phyloP scores from a whole-genome alignment of 2,329 filamentous ascomycete genomes.

The Alternaria burnsii region DNA sequence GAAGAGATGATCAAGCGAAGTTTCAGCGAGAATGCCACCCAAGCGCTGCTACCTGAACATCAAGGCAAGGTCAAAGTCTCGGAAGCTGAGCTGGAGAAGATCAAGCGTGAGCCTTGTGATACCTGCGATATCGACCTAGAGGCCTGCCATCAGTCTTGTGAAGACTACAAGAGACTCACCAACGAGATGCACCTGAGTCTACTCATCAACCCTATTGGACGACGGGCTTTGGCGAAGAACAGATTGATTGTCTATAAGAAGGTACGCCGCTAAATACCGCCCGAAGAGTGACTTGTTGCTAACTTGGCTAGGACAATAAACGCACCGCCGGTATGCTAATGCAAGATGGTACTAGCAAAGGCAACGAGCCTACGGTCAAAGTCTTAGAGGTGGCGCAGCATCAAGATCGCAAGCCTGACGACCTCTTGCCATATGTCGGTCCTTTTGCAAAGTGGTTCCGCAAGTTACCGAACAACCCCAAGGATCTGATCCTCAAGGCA shows the following conservation, averaged over 20 bases:
- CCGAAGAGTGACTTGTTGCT: slow-evolving; percentile 25
- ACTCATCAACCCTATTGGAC: slow-evolving; percentile 81
- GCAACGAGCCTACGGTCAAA: slow-evolving; percentile 73
- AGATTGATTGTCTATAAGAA: slow-evolving; percentile 83
- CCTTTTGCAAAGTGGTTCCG: slow-evolving; percentile 73
- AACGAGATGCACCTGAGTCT: slow-evolving; percentile 79
- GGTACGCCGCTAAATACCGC: slow-evolving; percentile 41
- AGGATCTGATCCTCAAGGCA: slow-evolving; percentile 73
- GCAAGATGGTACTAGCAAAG: slow-evolving; percentile 74
- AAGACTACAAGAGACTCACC: slow-evolving; percentile 82
- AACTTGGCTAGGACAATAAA: slow-evolving; percentile 70
- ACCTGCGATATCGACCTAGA: slow-evolving; percentile 85
- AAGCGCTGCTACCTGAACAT: slow-evolving; percentile 91
- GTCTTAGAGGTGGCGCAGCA: slow-evolving; percentile 79
- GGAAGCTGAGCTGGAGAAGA: slow-evolving; percentile 88
- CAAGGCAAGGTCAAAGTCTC: slow-evolving; percentile 93
- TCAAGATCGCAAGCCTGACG: slow-evolving; percentile 77
- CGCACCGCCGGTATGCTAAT: slow-evolving; percentile 83
- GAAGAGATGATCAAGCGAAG: slow-evolving; percentile 99
- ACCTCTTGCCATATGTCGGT: slow-evolving; percentile 84
- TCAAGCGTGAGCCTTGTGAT: slow-evolving; percentile 84
- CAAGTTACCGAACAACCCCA: slow-evolving; percentile 70
- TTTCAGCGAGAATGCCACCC: slow-evolving; percentile 97
- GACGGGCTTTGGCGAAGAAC: slow-evolving; percentile 77
- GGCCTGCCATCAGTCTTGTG: slow-evolving; percentile 79